Conservation (phyloP, 179 eudicot genomes). For the Spinacia oleracea region DNA sequence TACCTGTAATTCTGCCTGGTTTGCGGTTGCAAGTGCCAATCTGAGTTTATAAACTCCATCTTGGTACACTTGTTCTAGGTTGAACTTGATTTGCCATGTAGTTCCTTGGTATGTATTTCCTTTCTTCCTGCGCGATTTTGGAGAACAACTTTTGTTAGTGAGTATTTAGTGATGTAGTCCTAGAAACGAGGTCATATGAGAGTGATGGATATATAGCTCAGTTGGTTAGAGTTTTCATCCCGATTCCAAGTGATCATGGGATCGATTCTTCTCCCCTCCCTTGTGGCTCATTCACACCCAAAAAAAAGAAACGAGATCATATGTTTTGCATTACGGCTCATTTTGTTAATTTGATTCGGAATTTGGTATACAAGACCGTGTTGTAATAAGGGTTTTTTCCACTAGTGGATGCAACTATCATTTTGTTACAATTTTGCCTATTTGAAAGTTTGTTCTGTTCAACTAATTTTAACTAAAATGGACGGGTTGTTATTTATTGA, state of each 20-base stretch:
- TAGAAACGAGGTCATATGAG: neutral
- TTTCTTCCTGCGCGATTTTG: conserved; percentile 41
- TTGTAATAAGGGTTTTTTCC: too few species aligned
- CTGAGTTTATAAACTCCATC: conserved; percentile 57
- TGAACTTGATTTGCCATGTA: conserved; percentile 82
- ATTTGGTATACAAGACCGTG: too few species aligned
- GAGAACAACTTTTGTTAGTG: neutral
- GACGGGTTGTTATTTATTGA: neutral
- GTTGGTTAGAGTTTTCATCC: too few species aligned
- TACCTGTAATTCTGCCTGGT: conserved; percentile 70
- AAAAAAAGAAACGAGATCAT: neutral
- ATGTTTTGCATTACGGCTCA: neutral
- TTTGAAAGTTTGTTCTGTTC: neutral
- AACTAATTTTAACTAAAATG: neutral
- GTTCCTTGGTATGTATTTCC: conserved; percentile 55
- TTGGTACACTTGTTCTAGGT: conserved; percentile 41
- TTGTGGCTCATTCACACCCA: too few species aligned
- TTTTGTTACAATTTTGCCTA: neutral
- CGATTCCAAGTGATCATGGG: too few species aligned
- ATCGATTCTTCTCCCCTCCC: too few species aligned
- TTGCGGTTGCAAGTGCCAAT: conserved; percentile 70
- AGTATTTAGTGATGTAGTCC: too few species aligned
- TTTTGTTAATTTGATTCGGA: neutral
- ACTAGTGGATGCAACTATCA: neutral
- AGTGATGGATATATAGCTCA: too few species aligned